Base-by-base conservation (phyloP, 2,329 filamentous ascomycete species). In the Exophiala spinifera region DNA sequence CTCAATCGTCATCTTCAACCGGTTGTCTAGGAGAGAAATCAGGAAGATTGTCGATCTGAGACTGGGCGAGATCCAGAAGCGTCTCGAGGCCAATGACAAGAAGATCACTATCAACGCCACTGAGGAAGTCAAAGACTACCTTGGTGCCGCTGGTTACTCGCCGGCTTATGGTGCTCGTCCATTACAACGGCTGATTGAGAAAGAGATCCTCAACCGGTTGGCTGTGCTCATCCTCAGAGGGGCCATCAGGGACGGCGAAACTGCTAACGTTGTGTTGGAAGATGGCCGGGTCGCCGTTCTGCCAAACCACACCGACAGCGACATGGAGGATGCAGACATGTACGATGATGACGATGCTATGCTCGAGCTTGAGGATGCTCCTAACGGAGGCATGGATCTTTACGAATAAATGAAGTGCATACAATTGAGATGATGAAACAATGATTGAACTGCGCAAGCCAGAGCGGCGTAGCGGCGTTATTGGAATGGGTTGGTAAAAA, bases 1-100 rank as follows among this genome's bases (percentile, higher is more conserved):
- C 74, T 94, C 88, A 57, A 89, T 86, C 51, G 91, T 99, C 74
- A 96, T 99, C 75, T 99, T 99, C 83, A 99, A 99, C 79, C 88
- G 94, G 45, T 87, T 99, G 52, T 92, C 89, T 3, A 87, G 85
- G 69, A 79, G 74, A 53, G 94, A 99, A 74, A 99, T 99, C 66
- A 87, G 94, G 67, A 90, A 84, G 76, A 97, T 99, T 68, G 94
- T 99, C 57, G 94, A 99, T 68, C 79, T 99, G 19, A 87, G 94
- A 42, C 80, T 99, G 31, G 56, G 60, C 2, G 94, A 99, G 69
- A 92, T 99, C 59, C 94, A 99, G 79, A 89, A 89, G 70, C 89
- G 94, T 39, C 83, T 99, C n/a, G 74, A 79, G 28, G 79, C 85
- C 66, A 99, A 99, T 68, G 85, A 86, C 55, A 86, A 91, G 66